Conservation (phyloP, 1,139 yeast species). For the Yamadazyma oceani region DNA sequence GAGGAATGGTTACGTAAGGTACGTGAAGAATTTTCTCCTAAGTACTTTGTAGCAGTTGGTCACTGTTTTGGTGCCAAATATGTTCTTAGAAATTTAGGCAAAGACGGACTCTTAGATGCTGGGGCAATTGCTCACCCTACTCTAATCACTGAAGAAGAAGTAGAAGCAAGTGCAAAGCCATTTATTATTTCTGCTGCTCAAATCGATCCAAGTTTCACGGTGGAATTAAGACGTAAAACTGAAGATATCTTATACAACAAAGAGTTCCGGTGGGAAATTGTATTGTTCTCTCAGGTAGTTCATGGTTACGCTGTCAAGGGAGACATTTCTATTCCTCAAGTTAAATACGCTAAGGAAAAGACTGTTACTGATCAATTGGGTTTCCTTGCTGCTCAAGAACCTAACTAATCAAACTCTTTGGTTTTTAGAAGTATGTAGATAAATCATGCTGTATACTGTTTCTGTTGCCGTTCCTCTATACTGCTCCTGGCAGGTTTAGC, state of each 20-base stretch:
- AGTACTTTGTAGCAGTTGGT: constrained; percentile 63
- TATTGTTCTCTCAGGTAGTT: constrained; percentile 56
- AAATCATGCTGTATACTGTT: too few relatives aligned
- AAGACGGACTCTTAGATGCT: constrained; percentile 49
- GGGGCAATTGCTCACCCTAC: constrained; percentile 86
- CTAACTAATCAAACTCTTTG: background rate
- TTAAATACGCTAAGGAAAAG: constrained; percentile 70
- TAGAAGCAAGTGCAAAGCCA: constrained; percentile 58
- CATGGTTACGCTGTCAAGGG: constrained; percentile 85
- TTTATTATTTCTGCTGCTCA: constrained; percentile 73
- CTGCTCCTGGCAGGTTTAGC: too few relatives aligned
- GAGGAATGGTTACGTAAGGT: constrained; percentile 45
- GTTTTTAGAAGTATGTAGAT: too few relatives aligned
- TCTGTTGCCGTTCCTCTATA: too few relatives aligned
- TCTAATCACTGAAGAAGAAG: constrained; percentile 61
- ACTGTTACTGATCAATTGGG: constrained; percentile 56
- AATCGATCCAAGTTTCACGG: constrained; percentile 59
- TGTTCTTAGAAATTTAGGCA: constrained; percentile 52
- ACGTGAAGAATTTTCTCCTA: constrained; percentile 46
- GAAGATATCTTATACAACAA: constrained; percentile 51
- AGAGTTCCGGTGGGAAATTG: constrained; percentile 55
- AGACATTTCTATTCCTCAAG: constrained; percentile 54
- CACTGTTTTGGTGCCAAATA: constrained; percentile 86
- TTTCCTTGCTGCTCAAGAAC: constrained; percentile 18
- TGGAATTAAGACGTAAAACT: constrained; percentile 59